These are phyloP conservation scores for Pythium periplocum DNA, from an alignment of 352 stramenopile genomes.

Conservation along the genomic window DNA sequence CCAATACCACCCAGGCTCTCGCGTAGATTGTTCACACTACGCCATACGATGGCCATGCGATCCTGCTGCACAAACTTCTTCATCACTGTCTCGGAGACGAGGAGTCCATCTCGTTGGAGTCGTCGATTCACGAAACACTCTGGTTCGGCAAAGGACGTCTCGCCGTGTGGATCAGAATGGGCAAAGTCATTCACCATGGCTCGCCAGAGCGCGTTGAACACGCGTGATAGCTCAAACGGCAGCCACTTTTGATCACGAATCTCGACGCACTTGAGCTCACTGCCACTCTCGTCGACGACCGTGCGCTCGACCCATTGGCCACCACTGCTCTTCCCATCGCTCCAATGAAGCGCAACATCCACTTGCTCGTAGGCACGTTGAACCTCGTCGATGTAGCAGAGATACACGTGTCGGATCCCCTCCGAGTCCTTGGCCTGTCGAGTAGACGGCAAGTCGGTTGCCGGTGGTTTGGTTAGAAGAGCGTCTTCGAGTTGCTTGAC, in stretches of 20 bases:
- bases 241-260: not conserved
- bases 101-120: not conserved
- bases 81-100: not conserved
- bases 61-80: not conserved
- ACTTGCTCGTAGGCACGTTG: not conserved
- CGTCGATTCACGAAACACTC: not conserved
- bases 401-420: not conserved
- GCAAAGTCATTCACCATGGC: not conserved
- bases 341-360: not conserved
- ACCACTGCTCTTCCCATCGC: not conserved
- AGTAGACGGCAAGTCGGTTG: no score
- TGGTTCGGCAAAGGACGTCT: not conserved
- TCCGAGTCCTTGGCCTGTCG: not conserved
- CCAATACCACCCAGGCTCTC: not conserved
- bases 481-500: not conserved
- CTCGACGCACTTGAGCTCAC: not conserved
- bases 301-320: not conserved
- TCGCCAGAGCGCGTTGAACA: not conserved
- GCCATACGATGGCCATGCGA: not conserved
- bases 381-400: not conserved
- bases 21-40: not conserved
- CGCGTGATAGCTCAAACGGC: not conserved
- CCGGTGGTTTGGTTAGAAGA: not conserved
- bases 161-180: not conserved
- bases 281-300: not conserved